Evolutionary conservation across 371 early-diverging fungal species (phyloP), one percentile per base, ranked within the genome.

Genomic region (Mucor lusitanicus): DNA sequence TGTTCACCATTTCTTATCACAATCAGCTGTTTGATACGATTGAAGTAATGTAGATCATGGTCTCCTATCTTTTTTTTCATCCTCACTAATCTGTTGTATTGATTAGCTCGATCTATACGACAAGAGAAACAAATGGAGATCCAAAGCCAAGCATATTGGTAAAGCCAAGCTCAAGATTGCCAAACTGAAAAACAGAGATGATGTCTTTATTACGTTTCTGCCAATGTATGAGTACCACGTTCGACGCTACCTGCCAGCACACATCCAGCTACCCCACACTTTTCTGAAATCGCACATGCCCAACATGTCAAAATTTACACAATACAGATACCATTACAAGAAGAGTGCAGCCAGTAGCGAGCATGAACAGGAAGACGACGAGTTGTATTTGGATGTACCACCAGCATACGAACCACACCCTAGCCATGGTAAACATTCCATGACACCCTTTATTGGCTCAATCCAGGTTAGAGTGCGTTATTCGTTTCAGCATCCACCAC

Each of bases 141-240:
- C 68, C 37, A 75, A 76, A 46, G 61, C 70, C 5, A 69, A 69
- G 9, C 84, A 83, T 44, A 65, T 83, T 39, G 84, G 80, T 4
- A 83, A 83, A 63, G 81, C 81, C 1, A 83, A 81, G 54, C 67
- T 83, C 40, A 74, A 79, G 39, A 75, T 83, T 50, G 71, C 72
- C 8, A 71, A 63, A 15, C 44, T 83, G 2, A 75, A 75, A 19
- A 66, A 68, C 15, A 74, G 75, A 48, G 72, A 76, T 13, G 77
- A 81, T 60, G 80, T 83, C 6, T 83, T 79, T 60, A 72, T 83
- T 57, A 83, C 84, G 0, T 81, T 83, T 62, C 25, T 83, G 13
- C 84, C 84, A n/a, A 78, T 83, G 78, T 81, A 83, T 32, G 84
- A 83, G 63, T 83, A 83, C 59, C 79, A 81, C 48, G 71, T 76